These are phyloP conservation scores for Halophytophthora polymorphica DNA, from an alignment of 352 stramenopile genomes.

Conservation along the genomic window DNA sequence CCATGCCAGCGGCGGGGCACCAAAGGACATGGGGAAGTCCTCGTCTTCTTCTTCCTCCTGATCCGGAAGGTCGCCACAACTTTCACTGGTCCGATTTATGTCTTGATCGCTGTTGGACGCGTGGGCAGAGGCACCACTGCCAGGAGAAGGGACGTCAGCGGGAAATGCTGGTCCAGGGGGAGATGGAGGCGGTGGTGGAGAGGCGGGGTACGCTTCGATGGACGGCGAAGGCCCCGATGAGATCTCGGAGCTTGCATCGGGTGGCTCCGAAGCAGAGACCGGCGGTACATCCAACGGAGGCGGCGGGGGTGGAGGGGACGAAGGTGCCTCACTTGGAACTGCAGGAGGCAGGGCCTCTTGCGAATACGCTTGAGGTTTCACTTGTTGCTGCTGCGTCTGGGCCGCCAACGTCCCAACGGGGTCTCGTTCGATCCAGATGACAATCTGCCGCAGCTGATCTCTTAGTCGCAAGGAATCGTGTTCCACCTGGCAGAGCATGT, in stretches of 20 bases:
- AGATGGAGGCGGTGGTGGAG: slow-evolving; percentile 30
- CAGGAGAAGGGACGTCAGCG: slow-evolving; percentile 7
- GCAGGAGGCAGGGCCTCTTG: slow-evolving; percentile 15
- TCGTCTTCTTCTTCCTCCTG: slow-evolving; percentile 77
- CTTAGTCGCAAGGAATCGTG: slow-evolving; percentile 61
- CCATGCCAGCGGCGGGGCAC: slow-evolving; percentile 24
- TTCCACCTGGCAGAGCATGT: slow-evolving; percentile 47
- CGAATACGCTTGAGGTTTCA: slow-evolving; percentile 17
- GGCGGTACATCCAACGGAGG: slow-evolving; percentile 10
- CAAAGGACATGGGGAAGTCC: slow-evolving; percentile 60
- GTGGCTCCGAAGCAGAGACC: neutral
- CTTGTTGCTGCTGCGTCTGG: slow-evolving; percentile 31
- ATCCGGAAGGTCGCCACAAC: slow-evolving; percentile 16
- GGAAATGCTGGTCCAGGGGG: slow-evolving; percentile 22
- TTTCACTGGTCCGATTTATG: slow-evolving; percentile 7
- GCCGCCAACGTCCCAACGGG: slow-evolving; percentile 43
- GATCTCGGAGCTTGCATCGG: neutral
- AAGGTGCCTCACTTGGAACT: slow-evolving; percentile 1
- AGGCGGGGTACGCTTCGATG: slow-evolving; percentile 22
- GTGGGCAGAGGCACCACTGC: slow-evolving; percentile 2
- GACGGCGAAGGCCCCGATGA: neutral
- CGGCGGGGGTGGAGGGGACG: slow-evolving; percentile 5
- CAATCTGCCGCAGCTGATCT: slow-evolving; percentile 65
- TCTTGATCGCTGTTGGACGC: slow-evolving; percentile 5
- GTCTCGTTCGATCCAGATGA: slow-evolving; percentile 69